phyloP scores from a whole-genome alignment of 2,329 filamentous ascomycete genomes.

The Trichoderma endophyticum region DNA sequence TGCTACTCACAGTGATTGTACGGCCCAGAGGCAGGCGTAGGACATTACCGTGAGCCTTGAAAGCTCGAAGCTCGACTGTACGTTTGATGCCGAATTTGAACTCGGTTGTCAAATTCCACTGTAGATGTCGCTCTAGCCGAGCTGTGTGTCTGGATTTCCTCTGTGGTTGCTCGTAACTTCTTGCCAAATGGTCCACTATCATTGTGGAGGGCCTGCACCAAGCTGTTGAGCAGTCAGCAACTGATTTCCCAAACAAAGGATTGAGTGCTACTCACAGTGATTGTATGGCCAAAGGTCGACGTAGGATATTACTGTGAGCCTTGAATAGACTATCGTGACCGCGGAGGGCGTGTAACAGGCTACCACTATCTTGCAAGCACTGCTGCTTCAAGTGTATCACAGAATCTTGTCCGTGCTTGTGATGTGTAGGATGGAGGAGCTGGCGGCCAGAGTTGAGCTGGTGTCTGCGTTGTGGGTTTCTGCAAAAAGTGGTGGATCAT shows the following conservation, averaged over 20 bases:
- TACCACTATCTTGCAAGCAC: not conserved
- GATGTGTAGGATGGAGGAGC: not conserved
- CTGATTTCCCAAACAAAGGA: too few relatives aligned
- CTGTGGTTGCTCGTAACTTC: slow-evolving; percentile 9
- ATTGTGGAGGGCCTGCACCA: not conserved
- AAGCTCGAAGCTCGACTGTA: slow-evolving; percentile 24
- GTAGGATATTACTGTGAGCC: not conserved
- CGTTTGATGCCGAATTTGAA: slow-evolving; percentile 19
- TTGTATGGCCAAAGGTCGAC: not conserved
- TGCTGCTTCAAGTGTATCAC: not conserved
- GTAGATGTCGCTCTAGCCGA: slow-evolving; percentile 15
- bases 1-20: too few relatives aligned
- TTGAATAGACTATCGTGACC: not conserved
- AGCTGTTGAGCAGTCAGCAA: not conserved
- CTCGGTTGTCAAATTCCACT: slow-evolving; percentile 18
- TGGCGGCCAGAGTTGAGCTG: not conserved
- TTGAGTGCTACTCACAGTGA: not conserved
- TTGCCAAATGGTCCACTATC: slow-evolving; percentile 19
- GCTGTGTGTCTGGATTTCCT: slow-evolving; percentile 16
- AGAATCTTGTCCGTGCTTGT: not conserved
- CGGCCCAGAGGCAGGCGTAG: too few relatives aligned
- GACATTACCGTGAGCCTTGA: too few relatives aligned
- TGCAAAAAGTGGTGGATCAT: not conserved
- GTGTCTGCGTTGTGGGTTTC: not conserved
- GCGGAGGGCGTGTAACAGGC: slow-evolving; percentile 15